Percentiles rank a stretch among this genome's conserved stretches.
phyloP scores from a whole-genome alignment of 2,329 filamentous ascomycete species.

The Herpotrichia juniperi region DNA sequence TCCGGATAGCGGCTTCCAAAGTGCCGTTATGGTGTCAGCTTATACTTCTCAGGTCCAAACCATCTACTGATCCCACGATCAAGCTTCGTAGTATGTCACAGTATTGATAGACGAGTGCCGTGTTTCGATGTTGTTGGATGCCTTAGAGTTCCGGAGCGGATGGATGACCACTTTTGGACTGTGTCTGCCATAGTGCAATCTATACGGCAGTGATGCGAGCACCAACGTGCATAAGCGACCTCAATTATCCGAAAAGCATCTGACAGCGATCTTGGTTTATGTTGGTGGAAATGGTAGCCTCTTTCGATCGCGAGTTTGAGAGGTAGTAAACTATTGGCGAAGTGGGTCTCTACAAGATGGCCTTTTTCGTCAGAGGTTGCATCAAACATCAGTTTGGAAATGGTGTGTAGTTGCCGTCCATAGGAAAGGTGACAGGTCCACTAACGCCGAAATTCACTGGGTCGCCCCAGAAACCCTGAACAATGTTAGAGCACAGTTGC shows the following conservation, averaged over 20 bases:
- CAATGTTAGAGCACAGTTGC: constrained; percentile 10
- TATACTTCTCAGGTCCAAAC: background rate
- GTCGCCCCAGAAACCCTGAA: constrained; percentile 45
- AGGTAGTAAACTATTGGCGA: too few relatives aligned
- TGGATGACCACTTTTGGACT: background rate
- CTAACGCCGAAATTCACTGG: constrained; percentile 40
- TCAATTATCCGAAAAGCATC: background rate
- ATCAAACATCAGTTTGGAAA: background rate
- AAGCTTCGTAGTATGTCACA: background rate
- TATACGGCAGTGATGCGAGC: background rate
- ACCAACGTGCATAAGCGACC: background rate
- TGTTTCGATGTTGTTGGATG: background rate
- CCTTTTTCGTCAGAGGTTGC: too few relatives aligned
- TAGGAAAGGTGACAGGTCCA: constrained; percentile 9
- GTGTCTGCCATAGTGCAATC: background rate
- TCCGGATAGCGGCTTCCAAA: background rate
- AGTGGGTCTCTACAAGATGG: too few relatives aligned
- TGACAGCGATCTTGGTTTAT: too few relatives aligned
- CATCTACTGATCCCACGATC: background rate
- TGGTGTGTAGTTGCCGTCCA: constrained; percentile 6
- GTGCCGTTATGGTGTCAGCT: background rate
- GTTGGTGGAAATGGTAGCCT: too few relatives aligned
- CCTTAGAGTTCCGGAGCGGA: background rate
- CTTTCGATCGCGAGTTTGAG: too few relatives aligned
- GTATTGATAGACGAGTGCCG: background rate